Evolutionary conservation across 805 yeast species (phyloP).

Genomic region (Wickerhamomyces sydowiorum): DNA sequence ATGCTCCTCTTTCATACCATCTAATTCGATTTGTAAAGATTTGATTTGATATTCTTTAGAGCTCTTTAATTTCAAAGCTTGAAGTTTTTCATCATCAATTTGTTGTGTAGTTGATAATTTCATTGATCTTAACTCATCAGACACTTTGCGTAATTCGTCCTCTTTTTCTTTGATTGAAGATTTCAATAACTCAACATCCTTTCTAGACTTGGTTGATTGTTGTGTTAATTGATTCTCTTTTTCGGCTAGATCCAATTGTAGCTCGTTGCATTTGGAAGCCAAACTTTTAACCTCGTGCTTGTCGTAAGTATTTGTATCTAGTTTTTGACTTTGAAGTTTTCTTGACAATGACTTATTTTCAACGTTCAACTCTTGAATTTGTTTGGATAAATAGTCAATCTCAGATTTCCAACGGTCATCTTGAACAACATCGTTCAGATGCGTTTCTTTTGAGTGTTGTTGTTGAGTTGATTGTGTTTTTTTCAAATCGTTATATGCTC

Average conservation of each 20-base stretch:
- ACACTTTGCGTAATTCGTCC: slow-evolving; percentile 29
- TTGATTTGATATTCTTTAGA: slow-evolving; percentile 34
- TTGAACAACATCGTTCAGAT: slow-evolving; percentile 1
- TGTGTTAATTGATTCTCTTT: slow-evolving; percentile 16
- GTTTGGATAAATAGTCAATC: slow-evolving; percentile 19
- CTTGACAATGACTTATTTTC: slow-evolving; percentile 31
- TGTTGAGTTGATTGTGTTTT: slow-evolving; percentile 3
- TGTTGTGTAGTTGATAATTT: slow-evolving; percentile 24
- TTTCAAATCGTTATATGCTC: slow-evolving; percentile 16
- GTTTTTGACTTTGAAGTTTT: slow-evolving; percentile 29
- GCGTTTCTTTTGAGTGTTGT: not conserved
- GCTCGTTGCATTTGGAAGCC: slow-evolving; percentile 28
- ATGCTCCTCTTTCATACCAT: slow-evolving; percentile 28
- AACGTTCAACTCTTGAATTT: slow-evolving; percentile 30
- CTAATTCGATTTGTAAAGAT: slow-evolving; percentile 32
- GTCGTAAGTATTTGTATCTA: slow-evolving; percentile 21
- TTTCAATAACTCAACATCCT: slow-evolving; percentile 19
- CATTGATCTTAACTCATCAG: slow-evolving; percentile 27
- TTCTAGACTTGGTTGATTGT: slow-evolving; percentile 14
- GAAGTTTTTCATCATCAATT: slow-evolving; percentile 31
- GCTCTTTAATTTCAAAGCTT: slow-evolving; percentile 29
- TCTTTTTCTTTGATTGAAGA: slow-evolving; percentile 29
- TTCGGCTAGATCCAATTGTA: slow-evolving; percentile 22
- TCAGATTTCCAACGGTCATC: slow-evolving; percentile 25
- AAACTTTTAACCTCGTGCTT: slow-evolving; percentile 34